Evolutionary conservation across 108 stramenopile species (phyloP), one percentile per base, ranked within the genome.

Genomic region (Cylindrotheca closterium): DNA sequence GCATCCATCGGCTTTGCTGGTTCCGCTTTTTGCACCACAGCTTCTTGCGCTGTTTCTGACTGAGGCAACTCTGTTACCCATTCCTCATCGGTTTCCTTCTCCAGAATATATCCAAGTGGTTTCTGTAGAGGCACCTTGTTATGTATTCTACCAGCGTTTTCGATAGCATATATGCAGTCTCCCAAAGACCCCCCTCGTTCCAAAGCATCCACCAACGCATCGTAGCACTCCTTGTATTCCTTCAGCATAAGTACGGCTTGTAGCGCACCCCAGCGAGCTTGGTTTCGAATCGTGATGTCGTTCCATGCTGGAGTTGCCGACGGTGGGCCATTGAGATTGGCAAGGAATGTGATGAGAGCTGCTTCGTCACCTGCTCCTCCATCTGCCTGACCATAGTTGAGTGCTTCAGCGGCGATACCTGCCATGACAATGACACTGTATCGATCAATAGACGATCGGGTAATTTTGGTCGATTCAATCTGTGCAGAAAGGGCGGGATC

Each of bases 291-390:
- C 26, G 74, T 46, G 2, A 79, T 71, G 29, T 79, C 80, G 59
- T 89, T 85, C 65, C 79, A 78, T n/a, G 73, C 54, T 24, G 68
- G 68, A 27, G 30, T 59, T 8, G 51, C n/a, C 28, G 68, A 70
- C n/a, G 58, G 37, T 26, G 25, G 28, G 30, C 67, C 67, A 55
- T 70, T 70, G 31, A 70, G 45, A 46, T 70, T 70, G 22, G 68
- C 48, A 49, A 70, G 52, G 26, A 70, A 70, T 5, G 55, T 31
- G 31, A 97, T 86, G 34, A 97, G 65, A 0, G 92, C 89, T 55
- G 80, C 82, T 80, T 97, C 96, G 67, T 97, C 96, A 15, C 89
- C 92, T 0, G 87, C 85, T 23, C 96, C 96, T 19, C 96, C 96
- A 60, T 97, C 89, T n/a, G 93, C 87, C 21, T 71, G 55, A 8